phyloP scores from a whole-genome alignment of 495 filamentous ascomycete genomes.

The Podospora fimiseda region DNA sequence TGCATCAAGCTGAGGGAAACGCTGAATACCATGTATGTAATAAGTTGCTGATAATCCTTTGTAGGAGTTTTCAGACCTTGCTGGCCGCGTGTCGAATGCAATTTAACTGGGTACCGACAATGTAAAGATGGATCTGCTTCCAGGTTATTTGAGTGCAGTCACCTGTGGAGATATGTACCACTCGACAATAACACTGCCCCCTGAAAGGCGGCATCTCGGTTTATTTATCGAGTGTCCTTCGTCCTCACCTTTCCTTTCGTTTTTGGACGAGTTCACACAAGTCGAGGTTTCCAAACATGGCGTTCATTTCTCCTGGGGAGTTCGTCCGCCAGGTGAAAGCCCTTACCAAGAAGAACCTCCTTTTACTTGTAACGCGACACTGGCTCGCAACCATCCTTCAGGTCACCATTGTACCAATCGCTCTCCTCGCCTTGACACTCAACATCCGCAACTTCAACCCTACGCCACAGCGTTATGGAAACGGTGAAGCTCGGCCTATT shows the following conservation, averaged over 20 bases:
- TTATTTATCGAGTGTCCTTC: no score
- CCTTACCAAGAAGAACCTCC: conserved; percentile 17
- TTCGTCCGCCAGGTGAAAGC: conserved; percentile 13
- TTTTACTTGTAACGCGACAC: conserved; percentile 16
- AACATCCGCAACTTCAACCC: conserved; percentile 31
- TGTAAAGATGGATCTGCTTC: neutral
- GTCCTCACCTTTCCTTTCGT: no score
- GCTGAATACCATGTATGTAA: no score
- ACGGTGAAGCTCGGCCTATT: conserved; percentile 6
- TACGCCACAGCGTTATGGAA: conserved; percentile 11
- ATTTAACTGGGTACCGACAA: neutral
- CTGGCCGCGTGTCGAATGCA: neutral
- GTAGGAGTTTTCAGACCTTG: neutral
- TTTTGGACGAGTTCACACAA: no score
- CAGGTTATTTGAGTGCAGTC: neutral
- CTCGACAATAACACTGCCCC: no score
- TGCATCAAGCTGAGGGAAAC: no score
- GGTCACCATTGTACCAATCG: conserved; percentile 58
- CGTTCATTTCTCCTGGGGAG: neutral
- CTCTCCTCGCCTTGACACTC: conserved; percentile 43
- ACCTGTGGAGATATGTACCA: neutral
- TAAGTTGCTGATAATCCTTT: no score
- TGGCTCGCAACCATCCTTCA: conserved; percentile 31
- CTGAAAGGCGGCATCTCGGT: no score
- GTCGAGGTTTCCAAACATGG: neutral